phyloP scores from a whole-genome alignment of 2,329 filamentous ascomycete species.

The Beauveria varroae region DNA sequence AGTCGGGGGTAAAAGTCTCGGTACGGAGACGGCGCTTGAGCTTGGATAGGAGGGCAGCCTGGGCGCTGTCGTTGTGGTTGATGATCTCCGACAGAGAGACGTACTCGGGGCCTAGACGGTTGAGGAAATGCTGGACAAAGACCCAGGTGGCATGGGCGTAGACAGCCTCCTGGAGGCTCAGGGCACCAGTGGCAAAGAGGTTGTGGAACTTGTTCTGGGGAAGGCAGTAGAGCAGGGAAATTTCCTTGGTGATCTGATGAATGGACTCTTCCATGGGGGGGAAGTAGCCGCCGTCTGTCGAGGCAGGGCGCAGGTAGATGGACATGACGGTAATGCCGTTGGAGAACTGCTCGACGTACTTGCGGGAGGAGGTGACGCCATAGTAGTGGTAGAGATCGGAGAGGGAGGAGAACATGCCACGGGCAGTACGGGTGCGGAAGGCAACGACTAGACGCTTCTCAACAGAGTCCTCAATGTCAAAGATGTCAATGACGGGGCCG shows the following conservation, averaged over 20 bases:
- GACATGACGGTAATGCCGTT: slow-evolving; percentile 98
- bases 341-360: slow-evolving; percentile 98
- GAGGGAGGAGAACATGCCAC: slow-evolving; percentile 89
- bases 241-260: slow-evolving; percentile 98
- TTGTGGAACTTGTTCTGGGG: slow-evolving; percentile 94
- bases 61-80: slow-evolving; percentile 71
- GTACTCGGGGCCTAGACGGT: slow-evolving; percentile 89
- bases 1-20: slow-evolving; percentile 96
- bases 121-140: slow-evolving; percentile 96
- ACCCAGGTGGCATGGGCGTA: slow-evolving; percentile 98
- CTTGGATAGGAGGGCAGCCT: slow-evolving; percentile 83
- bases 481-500: slow-evolving; percentile 95
- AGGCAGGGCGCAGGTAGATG: slow-evolving; percentile 75
- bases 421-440: slow-evolving; percentile 86
- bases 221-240: slow-evolving; percentile 93
- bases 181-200: slow-evolving; percentile 75
- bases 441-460: slow-evolving; percentile 94
- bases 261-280: slow-evolving; percentile 91
- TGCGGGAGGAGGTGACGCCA: slow-evolving; percentile 87
- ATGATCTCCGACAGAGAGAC: slow-evolving; percentile 75
- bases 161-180: slow-evolving; percentile 93
- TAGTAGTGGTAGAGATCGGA: slow-evolving; percentile 99
- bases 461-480: slow-evolving; percentile 82
- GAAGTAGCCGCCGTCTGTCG: slow-evolving; percentile 46
- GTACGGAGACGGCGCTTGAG: slow-evolving; percentile 91